Percentiles rank a stretch among this genome's conserved stretches.
These are phyloP conservation scores for Gnetum montanum DNA, from an alignment of 75 land plant species.

Conservation along the genomic window DNA sequence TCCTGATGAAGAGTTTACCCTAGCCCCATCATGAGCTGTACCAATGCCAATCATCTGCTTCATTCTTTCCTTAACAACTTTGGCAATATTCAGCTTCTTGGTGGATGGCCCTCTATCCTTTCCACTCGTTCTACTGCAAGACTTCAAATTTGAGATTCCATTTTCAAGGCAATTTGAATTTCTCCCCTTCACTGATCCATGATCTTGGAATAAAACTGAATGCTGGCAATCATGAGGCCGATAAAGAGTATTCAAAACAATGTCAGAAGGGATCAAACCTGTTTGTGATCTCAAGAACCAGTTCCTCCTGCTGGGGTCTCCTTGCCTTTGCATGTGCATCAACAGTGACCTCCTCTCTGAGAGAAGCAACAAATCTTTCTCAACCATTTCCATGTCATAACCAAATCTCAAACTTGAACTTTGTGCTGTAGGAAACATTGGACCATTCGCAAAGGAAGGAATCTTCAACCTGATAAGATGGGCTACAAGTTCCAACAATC, in stretches of 20 bases:
- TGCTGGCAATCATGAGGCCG: conserved; percentile 3
- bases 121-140: not conserved
- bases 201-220: not conserved
- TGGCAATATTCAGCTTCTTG: conserved; percentile 37
- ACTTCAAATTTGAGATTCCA: not conserved
- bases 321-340: conserved; percentile 23
- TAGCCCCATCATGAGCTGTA: conserved; percentile 9
- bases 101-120: not conserved
- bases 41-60: conserved; percentile 51
- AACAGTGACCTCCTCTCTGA: conserved; percentile 35
- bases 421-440: conserved; percentile 32
- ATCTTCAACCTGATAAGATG: conserved; percentile 33
- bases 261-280: conserved; percentile 13
- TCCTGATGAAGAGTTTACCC: conserved; percentile 18
- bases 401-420: not conserved
- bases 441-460: conserved; percentile 27
- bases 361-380: conserved; percentile 23
- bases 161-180: no score
- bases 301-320: conserved; percentile 16
- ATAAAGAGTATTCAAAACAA: conserved; percentile 14
- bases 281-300: conserved; percentile 10
- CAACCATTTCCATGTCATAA: conserved; percentile 9
- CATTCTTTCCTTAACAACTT: conserved; percentile 35
- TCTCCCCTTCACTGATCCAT: not conserved
- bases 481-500: conserved; percentile 60